phyloP scores from a whole-genome alignment of 192 early-diverging fungal species.

The Gryganskiella cystojenkinii region DNA sequence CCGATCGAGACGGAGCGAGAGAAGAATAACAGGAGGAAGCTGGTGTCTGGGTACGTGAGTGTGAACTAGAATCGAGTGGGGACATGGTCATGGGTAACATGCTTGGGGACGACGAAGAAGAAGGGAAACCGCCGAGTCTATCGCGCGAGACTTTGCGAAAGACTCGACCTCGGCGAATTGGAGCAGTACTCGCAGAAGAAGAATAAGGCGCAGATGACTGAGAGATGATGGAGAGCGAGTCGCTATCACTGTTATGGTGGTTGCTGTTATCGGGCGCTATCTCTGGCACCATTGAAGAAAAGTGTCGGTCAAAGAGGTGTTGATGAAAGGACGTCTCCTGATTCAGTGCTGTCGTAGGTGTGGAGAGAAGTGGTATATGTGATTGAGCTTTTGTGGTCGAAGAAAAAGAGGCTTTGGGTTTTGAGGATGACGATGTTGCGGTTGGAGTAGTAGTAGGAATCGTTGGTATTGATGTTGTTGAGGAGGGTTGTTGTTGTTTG shows the following conservation, averaged over 20 bases:
- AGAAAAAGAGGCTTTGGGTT: too few species aligned
- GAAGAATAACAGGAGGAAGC: slow-evolving; percentile 16
- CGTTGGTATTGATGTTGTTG: neutral
- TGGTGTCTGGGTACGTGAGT: slow-evolving; percentile 4
- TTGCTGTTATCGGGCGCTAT: neutral
- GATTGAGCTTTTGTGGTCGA: too few species aligned
- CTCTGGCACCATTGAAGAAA: neutral
- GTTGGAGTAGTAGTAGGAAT: neutral
- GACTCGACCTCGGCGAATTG: slow-evolving; percentile 28
- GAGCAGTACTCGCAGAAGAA: slow-evolving; percentile 33
- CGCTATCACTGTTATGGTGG: slow-evolving; percentile 33
- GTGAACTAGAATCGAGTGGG: neutral
- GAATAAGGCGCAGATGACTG: slow-evolving; percentile 33
- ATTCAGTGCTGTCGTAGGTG: neutral
- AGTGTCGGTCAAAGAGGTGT: neutral
- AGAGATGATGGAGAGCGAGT: slow-evolving; percentile 23
- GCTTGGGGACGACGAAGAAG: neutral
- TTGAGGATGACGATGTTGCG: too few species aligned
- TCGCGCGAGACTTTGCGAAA: slow-evolving; percentile 12
- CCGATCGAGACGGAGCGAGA: slow-evolving; percentile 6
- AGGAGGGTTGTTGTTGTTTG: neutral
- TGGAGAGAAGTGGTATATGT: neutral
- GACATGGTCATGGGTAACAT: slow-evolving; percentile 1
- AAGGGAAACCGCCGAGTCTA: neutral
- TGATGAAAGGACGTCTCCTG: too few species aligned